Percentiles rank a stretch among this genome's conserved stretches.
phyloP scores from a whole-genome alignment of 1,139 yeast genomes.

The Yamadazyma triangularis region DNA sequence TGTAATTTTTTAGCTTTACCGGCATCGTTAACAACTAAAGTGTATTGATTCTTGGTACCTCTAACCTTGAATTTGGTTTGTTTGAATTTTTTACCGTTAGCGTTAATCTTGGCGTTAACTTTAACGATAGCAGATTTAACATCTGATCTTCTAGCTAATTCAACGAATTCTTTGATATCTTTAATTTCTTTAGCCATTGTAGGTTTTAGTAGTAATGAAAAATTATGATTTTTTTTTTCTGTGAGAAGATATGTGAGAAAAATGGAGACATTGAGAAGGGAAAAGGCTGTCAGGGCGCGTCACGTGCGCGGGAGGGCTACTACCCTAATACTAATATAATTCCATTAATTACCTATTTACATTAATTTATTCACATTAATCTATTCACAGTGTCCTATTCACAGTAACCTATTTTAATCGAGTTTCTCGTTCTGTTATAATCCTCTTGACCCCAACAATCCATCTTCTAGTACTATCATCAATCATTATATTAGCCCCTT shows the following conservation, averaged over 20 bases:
- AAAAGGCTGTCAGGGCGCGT: background rate
- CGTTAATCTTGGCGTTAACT: constrained; percentile 81
- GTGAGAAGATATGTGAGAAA: background rate
- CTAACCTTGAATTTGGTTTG: constrained; percentile 99
- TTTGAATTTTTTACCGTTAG: constrained; percentile 81
- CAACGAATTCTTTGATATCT: constrained; percentile 97
- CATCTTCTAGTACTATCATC: constrained; percentile 73
- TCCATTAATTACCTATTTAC: too few species aligned
- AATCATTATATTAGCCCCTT: constrained; percentile 69
- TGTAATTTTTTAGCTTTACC: constrained; percentile 97
- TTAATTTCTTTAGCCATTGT: constrained; percentile 58
- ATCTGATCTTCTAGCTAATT: constrained; percentile 97
- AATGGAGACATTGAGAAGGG: too few species aligned
- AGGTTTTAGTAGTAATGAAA: constrained; percentile 1
- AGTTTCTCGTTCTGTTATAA: constrained; percentile 38
- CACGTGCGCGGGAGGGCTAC: constrained; percentile 8
- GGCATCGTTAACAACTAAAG: constrained; percentile 93
- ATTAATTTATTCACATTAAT: too few species aligned
- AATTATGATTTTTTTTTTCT: constrained; percentile 1
- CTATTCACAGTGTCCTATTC: too few species aligned
- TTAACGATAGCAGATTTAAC: constrained; percentile 89
- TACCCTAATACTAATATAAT: too few species aligned
- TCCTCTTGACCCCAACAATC: constrained; percentile 70
- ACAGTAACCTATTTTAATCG: too few species aligned
- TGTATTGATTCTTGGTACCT: constrained; percentile 93